Conservation (phyloP, 306 rosid genomes). For the Quercus agrifolia region DNA sequence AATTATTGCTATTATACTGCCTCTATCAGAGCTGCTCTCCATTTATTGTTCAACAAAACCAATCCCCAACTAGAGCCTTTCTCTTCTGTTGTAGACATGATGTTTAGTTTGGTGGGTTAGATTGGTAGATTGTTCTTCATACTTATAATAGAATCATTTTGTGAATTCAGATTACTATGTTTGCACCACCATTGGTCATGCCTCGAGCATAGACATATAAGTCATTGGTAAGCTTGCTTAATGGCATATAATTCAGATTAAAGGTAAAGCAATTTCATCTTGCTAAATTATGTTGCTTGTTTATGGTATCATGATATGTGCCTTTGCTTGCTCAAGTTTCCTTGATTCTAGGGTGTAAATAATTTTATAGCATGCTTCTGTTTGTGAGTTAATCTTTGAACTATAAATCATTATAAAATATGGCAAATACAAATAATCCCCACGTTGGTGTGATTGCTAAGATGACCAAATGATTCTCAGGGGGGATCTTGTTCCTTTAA, state of each 20-base stretch:
- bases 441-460: conserved; percentile 65
- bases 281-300: conserved; percentile 13
- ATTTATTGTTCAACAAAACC: conserved; percentile 5
- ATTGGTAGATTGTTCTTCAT: conserved; percentile 6
- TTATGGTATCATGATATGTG: conserved; percentile 10
- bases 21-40: not conserved
- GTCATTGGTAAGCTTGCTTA: conserved; percentile 45
- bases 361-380: conserved; percentile 14
- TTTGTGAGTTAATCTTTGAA: conserved; percentile 2
- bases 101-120: not conserved
- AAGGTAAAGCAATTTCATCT: not conserved
- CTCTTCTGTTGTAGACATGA: not conserved
- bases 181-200: conserved; percentile 65
- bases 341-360: conserved; percentile 15
- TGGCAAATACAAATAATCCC: conserved; percentile 78
- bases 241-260: conserved; percentile 6
- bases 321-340: not conserved
- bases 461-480: conserved; percentile 70
- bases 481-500: conserved; percentile 32
- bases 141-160: conserved; percentile 29
- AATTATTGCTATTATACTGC: not conserved
- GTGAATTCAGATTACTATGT: conserved; percentile 73
- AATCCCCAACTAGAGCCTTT: not conserved
- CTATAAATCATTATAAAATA: conserved; percentile 21
- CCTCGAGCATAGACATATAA: conserved; percentile 43